Evolutionary conservation across 2,329 filamentous ascomycete genomes (phyloP).

Genomic region (Colletotrichum sp.): DNA sequence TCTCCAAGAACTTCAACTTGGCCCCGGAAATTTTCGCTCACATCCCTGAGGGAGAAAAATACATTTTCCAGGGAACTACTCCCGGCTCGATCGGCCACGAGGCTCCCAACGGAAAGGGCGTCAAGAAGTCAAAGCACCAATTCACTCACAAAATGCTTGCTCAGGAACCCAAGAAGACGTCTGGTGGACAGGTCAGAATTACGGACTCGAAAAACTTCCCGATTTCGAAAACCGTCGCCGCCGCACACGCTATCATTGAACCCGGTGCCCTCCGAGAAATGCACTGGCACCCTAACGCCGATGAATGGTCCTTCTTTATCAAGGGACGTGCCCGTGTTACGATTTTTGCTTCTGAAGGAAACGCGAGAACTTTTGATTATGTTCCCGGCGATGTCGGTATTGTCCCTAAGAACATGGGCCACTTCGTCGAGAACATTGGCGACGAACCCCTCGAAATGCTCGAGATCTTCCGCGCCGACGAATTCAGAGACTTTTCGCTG

Average conservation of each 20-base stretch:
- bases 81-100: constrained; percentile 71
- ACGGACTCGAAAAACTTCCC: constrained; percentile 77
- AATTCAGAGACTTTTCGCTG: constrained; percentile 76
- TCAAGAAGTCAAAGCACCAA: constrained; percentile 70
- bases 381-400: constrained; percentile 77
- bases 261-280: constrained; percentile 78
- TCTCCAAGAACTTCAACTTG: constrained; percentile 78
- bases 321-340: constrained; percentile 74
- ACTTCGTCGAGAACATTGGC: constrained; percentile 82
- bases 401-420: constrained; percentile 77
- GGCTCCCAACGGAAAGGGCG: constrained; percentile 62
- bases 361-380: constrained; percentile 78
- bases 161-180: constrained; percentile 69
- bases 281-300: constrained; percentile 82
- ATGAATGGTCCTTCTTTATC: constrained; percentile 85
- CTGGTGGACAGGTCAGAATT: constrained; percentile 75
- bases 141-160: constrained; percentile 77
- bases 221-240: constrained; percentile 74
- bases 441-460: constrained; percentile 77
- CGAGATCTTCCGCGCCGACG: constrained; percentile 75
- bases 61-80: constrained; percentile 75
- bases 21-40: constrained; percentile 72
- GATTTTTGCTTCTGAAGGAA: constrained; percentile 73
- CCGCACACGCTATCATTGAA: constrained; percentile 73
- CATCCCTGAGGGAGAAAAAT: constrained; percentile 71